Base-by-base conservation (phyloP, 2,329 filamentous ascomycete genomes). In the Colletotrichum sp. region DNA sequence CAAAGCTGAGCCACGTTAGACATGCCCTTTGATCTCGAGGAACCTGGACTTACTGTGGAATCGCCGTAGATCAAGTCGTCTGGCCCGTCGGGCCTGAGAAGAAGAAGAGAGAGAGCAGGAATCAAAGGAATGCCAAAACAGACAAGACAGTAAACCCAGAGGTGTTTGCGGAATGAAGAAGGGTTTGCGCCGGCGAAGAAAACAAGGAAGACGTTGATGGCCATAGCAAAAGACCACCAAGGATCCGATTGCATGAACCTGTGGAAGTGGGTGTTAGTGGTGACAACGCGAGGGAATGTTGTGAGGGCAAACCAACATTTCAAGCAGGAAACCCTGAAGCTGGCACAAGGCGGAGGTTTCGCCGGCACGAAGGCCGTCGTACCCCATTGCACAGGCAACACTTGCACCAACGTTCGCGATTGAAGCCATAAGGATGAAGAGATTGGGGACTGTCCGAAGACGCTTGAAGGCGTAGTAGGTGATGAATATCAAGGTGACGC, bases 191-290 rank as follows among this genome's bases (percentile, higher is more conserved):
- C 87, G 78, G 89, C 89, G 83, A 92, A 92, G 82, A 92, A 92
- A 75, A 92, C 90, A 68, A 96, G 89, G 80, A 94, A 95, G 77
- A 96, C 95, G 80, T 96, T 97, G 81, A 93, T 88, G 5, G 95
- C 94, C 95, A 97, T 96, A 78, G 93, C 93, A 70, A 96, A 90
- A 0, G 94, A 94, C 94, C 93, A 96, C 85, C 94, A 90, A 0
- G 93, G 92, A 83, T 95, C 93, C 7, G 93, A 93, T 78, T 94
- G 93, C 91, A 95, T 94, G 83, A 95, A 95, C 91, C 93, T 95
- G 77, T 12, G 13, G n/a, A 34, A 30, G 26, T n/a, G 13, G 15
- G 7, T 7, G 63, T 78, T 24, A 78, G 72, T 16, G 13, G 62
- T 10, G 24, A 18, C n/a, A 4, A 13, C 8, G 12, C 15, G 7